These are phyloP conservation scores for Xylariaceae sp. DNA, from an alignment of 2,329 filamentous ascomycete species.

Conservation along the genomic window DNA sequence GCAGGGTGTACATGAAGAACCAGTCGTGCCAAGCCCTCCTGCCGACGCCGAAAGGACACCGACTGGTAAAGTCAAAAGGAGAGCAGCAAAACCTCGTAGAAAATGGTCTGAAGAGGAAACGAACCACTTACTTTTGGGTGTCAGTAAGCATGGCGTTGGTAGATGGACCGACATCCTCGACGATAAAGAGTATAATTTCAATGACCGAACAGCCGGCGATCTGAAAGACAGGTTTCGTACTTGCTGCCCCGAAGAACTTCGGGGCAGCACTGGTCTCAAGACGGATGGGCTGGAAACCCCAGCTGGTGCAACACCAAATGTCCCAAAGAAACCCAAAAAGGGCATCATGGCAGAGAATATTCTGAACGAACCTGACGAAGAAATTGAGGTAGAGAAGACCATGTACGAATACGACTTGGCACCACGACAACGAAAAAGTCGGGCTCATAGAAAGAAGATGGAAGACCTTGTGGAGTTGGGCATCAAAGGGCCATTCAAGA, in stretches of 20 bases:
- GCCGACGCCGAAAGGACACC: slow-evolving; percentile 28
- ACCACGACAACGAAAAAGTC: slow-evolving; percentile 45
- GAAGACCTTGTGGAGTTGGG: slow-evolving; percentile 55
- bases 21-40: slow-evolving; percentile 24
- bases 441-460: slow-evolving; percentile 52
- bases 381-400: slow-evolving; percentile 21
- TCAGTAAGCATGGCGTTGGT: slow-evolving; percentile 59
- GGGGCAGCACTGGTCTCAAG: slow-evolving; percentile 35
- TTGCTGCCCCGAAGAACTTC: slow-evolving; percentile 60
- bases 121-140: slow-evolving; percentile 57
- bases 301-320: slow-evolving; percentile 6
- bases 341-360: slow-evolving; percentile 54
- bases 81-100: slow-evolving; percentile 53
- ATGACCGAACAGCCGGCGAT: slow-evolving; percentile 58
- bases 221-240: slow-evolving; percentile 64
- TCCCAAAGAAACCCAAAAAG: slow-evolving; percentile 40
- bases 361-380: slow-evolving; percentile 45
- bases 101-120: slow-evolving; percentile 66
- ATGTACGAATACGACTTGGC: slow-evolving; percentile 33
- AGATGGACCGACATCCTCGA: slow-evolving; percentile 63
- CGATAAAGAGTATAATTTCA: slow-evolving; percentile 57
- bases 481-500: slow-evolving; percentile 59
- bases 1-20: slow-evolving; percentile 24
- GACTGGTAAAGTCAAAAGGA: slow-evolving; percentile 45
- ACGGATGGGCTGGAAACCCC: slow-evolving; percentile 27